Evolutionary conservation across 768 basidiomycete species (phyloP), one percentile per base, ranked within the genome.

Genomic region (Calocera cornea): DNA sequence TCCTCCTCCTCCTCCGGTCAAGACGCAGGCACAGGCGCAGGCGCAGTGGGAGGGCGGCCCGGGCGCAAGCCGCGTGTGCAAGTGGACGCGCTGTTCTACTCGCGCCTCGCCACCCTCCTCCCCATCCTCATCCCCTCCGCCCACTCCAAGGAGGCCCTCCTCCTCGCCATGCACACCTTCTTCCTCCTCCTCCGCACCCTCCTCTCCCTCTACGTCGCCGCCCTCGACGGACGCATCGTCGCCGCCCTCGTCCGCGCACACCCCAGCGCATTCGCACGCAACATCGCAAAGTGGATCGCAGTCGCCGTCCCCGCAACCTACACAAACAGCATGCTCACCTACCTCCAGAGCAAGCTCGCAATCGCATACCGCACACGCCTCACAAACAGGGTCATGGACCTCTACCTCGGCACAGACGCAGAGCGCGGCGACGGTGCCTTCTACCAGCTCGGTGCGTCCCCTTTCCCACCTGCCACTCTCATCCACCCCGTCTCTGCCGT

Each of bases 261-360:
- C 72, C 86, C 90, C 1, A 71, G 81, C 1, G 80, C 86, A 65
- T 97, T 98, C 79, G 82, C 93, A 34, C 77, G 83, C 69, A 93
- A 97, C 69, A 94, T 99, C 69, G 77, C 87, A 34, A 84, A 86
- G 64, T 99, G 95, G 95, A 80, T 97, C 14, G 78, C 91, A 8
- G 88, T 98, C 16, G 95, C 95, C 34, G 86, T 95, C 66, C 93
- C 93, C 8, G 93, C 93, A 1, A 95, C 93, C 19, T 92, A 90
- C 86, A 90, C 89, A 2, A 93, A 94, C 74, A 89, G 88, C 69
- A 93, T 91, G 90, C 81, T 97, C 33, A 89, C 88, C 72, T 97
- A 90, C 74, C 82, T 97, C 12, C 95, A 99, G 75, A 93, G 87
- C 75, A 97, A 97, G 76, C 83, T 99, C 12, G 86, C 90, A 0